These are phyloP conservation scores for Triticum monococcum DNA, from an alignment of 176 grass and related monocot genomes.

Conservation along the genomic window DNA sequence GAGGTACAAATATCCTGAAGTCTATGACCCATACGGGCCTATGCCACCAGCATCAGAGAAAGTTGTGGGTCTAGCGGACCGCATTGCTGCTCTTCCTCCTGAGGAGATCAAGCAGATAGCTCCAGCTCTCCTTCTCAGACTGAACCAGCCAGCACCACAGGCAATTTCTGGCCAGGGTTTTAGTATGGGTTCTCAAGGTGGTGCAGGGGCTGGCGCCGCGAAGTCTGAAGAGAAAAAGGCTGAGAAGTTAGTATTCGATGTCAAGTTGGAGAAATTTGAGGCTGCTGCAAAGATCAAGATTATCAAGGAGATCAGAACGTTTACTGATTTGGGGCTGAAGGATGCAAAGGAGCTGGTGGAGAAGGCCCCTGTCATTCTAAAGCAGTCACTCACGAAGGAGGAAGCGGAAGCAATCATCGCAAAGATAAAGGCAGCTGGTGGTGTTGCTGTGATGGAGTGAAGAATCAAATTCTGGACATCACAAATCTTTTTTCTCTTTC, in stretches of 20 bases:
- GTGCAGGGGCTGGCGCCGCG: slow-evolving; percentile 9
- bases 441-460: slow-evolving; percentile 91
- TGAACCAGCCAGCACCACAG: slow-evolving; percentile 64
- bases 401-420: slow-evolving; percentile 83
- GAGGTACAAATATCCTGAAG: slow-evolving; percentile 72
- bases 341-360: slow-evolving; percentile 93
- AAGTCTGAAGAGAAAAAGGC: slow-evolving; percentile 83
- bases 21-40: slow-evolving; percentile 79
- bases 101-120: slow-evolving; percentile 97
- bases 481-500: background rate
- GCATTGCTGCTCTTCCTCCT: slow-evolving; percentile 64
- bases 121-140: slow-evolving; percentile 60
- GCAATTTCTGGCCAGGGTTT: slow-evolving; percentile 83
- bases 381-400: slow-evolving; percentile 94
- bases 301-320: slow-evolving; percentile 94
- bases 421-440: slow-evolving; percentile 87
- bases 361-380: slow-evolving; percentile 80
- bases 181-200: slow-evolving; percentile 58
- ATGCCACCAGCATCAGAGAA: slow-evolving; percentile 69
- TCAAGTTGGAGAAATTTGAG: slow-evolving; percentile 96
- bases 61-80: slow-evolving; percentile 77
- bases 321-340: slow-evolving; percentile 85
- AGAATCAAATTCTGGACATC: background rate
- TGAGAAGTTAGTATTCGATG: slow-evolving; percentile 87
- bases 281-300: slow-evolving; percentile 94